A percentile compares a stretch with the other conserved stretches of the same genome.
Evolutionary conservation across 1,284 basidiomycete species (phyloP).

Genomic region (Megacollybia platyphylla): DNA sequence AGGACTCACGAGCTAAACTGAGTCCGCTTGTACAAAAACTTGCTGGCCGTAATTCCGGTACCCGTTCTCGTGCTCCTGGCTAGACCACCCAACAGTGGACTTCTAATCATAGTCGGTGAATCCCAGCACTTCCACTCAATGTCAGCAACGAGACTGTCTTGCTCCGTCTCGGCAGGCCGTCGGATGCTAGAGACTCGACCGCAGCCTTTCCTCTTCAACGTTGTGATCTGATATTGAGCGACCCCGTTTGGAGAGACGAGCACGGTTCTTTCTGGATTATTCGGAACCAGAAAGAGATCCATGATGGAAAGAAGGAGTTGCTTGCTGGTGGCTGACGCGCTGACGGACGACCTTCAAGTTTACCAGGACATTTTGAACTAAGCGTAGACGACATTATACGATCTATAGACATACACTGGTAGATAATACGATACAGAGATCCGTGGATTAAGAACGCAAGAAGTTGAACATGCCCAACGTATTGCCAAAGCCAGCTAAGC

Average conservation of each 20-base stretch:
- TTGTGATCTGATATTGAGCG: slow-evolving; percentile 32
- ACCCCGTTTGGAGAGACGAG: slow-evolving; percentile 35
- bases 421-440: background rate
- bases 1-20: slow-evolving; percentile 30
- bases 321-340: too few species aligned
- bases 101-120: slow-evolving; percentile 28
- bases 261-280: slow-evolving; percentile 33
- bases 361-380: slow-evolving; percentile 62
- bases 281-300: slow-evolving; percentile 36
- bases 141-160: slow-evolving; percentile 30
- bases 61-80: slow-evolving; percentile 6
- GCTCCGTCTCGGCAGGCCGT: slow-evolving; percentile 20
- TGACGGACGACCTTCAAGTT: slow-evolving; percentile 25
- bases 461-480: slow-evolving; percentile 58
- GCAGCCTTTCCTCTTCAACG: slow-evolving; percentile 17
- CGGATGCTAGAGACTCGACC: slow-evolving; percentile 23
- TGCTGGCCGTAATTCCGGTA: slow-evolving; percentile 20
- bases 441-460: slow-evolving; percentile 10
- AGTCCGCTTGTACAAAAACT: slow-evolving; percentile 29
- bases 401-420: background rate
- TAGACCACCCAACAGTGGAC: slow-evolving; percentile 20
- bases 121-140: slow-evolving; percentile 31
- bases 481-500: slow-evolving; percentile 68
- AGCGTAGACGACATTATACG: slow-evolving; percentile 33
- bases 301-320: slow-evolving; percentile 13